Evolutionary conservation across 2,329 filamentous ascomycete genomes (phyloP).

Genomic region (Penicillium sp.): DNA sequence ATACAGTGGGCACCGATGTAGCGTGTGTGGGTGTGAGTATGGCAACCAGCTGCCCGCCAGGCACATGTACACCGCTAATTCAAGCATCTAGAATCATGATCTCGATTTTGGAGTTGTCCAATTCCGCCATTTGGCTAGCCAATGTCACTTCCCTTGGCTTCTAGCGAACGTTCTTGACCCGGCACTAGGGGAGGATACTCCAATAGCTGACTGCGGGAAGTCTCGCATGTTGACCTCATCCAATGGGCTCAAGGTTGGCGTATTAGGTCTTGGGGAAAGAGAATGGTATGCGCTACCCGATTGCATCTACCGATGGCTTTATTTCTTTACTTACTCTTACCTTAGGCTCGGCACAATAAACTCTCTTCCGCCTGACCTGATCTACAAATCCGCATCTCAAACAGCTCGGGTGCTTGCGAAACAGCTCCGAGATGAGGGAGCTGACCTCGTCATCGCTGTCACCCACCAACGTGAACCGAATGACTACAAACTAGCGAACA

Average conservation of each 20-base stretch:
- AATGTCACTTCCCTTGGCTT: constrained; percentile 86
- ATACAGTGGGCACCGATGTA: constrained; percentile 71
- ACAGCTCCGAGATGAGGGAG: constrained; percentile 68
- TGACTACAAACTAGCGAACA: constrained; percentile 78
- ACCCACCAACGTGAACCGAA: constrained; percentile 88
- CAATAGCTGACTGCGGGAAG: constrained; percentile 72
- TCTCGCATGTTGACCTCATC: constrained; percentile 75
- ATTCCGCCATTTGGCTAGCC: constrained; percentile 67
- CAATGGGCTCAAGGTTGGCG: constrained; percentile 80
- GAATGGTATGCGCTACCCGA: constrained; percentile 60
- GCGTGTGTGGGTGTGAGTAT: constrained; percentile 74
- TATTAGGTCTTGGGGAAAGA: constrained; percentile 81
- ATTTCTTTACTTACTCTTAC: neutral
- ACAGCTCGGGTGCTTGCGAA: constrained; percentile 76
- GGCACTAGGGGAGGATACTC: constrained; percentile 69
- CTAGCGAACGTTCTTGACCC: constrained; percentile 85
- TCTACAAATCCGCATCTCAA: constrained; percentile 74
- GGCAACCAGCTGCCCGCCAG: neutral
- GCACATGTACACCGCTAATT: constrained; percentile 12
- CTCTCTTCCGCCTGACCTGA: constrained; percentile 73
- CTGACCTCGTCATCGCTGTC: constrained; percentile 77
- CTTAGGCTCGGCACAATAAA: constrained; percentile 77
- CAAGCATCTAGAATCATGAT: constrained; percentile 70
- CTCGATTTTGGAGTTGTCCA: constrained; percentile 86
- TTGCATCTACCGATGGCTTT: neutral